Evolutionary conservation across 1,139 yeast species (phyloP).

Genomic region (Taphrina confusa): DNA sequence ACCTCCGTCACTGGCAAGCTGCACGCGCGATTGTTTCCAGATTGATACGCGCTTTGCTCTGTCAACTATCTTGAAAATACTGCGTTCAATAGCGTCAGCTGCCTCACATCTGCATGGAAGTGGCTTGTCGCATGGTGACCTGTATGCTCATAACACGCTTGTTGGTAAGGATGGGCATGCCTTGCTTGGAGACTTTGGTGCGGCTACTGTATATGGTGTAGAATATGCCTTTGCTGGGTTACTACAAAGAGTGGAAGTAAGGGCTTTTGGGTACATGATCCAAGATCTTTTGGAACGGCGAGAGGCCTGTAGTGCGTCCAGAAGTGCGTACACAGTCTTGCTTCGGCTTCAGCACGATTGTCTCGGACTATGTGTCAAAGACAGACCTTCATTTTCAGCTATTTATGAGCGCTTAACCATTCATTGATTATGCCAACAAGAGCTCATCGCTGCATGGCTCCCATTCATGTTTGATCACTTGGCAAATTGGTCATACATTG

Average conservation of each 20-base stretch:
- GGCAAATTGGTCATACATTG: no score
- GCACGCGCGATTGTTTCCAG: constrained; percentile 13
- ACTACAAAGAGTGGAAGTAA: constrained; percentile 7
- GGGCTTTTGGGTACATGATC: constrained; percentile 21
- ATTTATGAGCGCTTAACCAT: no score
- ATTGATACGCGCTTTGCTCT: background rate
- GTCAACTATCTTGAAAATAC: background rate
- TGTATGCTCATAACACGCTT: constrained; percentile 26
- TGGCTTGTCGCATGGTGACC: constrained; percentile 17
- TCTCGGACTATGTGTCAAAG: no score
- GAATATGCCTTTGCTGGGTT: background rate
- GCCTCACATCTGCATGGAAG: constrained; percentile 20
- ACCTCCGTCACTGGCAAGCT: constrained; percentile 17
- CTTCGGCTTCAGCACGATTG: no score
- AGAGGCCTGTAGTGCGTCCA: no score
- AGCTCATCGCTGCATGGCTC: no score
- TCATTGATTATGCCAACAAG: no score
- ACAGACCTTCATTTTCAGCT: no score
- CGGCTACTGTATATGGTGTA: constrained; percentile 18
- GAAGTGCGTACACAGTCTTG: background rate
- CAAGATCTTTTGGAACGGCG: constrained; percentile 21
- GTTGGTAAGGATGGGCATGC: constrained; percentile 14
- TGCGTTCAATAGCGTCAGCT: constrained; percentile 15
- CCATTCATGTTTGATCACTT: no score
- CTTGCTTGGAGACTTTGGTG: constrained; percentile 28